Evolutionary conservation across 345 rosid genomes (phyloP), one percentile per base, ranked within the genome.

Genomic region (Firmiana major): DNA sequence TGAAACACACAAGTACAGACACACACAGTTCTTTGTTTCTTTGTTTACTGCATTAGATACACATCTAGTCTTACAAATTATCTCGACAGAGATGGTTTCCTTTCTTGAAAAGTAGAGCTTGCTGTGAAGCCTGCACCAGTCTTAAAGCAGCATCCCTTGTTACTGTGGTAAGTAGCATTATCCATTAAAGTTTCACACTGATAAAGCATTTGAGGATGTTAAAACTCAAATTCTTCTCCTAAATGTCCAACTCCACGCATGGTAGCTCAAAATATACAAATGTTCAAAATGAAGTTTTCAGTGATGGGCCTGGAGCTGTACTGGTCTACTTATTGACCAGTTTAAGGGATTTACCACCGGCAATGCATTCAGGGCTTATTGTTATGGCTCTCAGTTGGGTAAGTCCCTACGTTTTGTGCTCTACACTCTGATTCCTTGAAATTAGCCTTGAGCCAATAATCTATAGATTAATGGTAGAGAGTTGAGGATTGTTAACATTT

Each of bases 331-430:
- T 94, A 70, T 82, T 96, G 87, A 96, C 97, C 71, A 96, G 98
- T 88, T 87, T 96, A 83, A 88, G 99, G 89, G 95, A 92, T 84
- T 87, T 94, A 68, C 95, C 98, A 13, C 97, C 95, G 62, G 90
- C 92, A 68, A 96, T 96, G 98, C 94, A 91, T 79, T 84, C 98
- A 1, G 98, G 94, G 79, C 97, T 96, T 54, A 69, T 89, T 62
- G 99, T 96, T 65, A 94, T 92, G 97, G 97, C 98, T 82, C 92
- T 96, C 75, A 91, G 93, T 69, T 96, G 99, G 99, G 99, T 94
- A 83, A 80, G 92, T 83, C 36, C 42, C 46, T 69, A 71, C 67
- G 67, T 51, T 34, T 43, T 62, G 24, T 46, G 13, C 24, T 15
- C 48, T 16, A 34, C 43, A 19, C 66, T 36, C 42, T 54, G 53